A percentile compares a stretch with the other conserved stretches of the same genome.
Evolutionary conservation across 371 early-diverging fungal genomes (phyloP).

Genomic region (Choanephora cucurbitarum): DNA sequence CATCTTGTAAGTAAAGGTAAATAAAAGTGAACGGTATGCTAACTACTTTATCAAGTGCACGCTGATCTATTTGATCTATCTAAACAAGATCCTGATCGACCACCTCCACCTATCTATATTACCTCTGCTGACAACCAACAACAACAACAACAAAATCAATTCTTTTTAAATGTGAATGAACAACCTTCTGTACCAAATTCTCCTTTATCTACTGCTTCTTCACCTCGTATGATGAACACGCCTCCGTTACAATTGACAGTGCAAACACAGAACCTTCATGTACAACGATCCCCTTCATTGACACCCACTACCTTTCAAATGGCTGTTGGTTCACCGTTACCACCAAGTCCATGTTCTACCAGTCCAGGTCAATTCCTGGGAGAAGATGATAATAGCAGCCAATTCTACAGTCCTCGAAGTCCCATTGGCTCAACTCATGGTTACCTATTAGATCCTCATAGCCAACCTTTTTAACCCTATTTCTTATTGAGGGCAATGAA

Average conservation of each 20-base stretch:
- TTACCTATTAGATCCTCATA: conserved; percentile 9
- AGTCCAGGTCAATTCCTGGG: conserved; percentile 11
- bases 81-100: conserved; percentile 34
- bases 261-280: conserved; percentile 24
- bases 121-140: conserved; percentile 30
- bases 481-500: too few relatives aligned
- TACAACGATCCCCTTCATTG: conserved; percentile 18
- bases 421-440: conserved; percentile 12
- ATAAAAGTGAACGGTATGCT: too few relatives aligned
- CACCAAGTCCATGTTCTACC: conserved; percentile 30
- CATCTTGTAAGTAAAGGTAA: conserved; percentile 33
- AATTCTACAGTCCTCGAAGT: conserved; percentile 23
- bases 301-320: conserved; percentile 16
- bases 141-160: conserved; percentile 14
- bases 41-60: background rate
- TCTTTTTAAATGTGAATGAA: conserved; percentile 17
- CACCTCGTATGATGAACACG: conserved; percentile 7
- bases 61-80: background rate
- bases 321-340: conserved; percentile 26
- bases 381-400: conserved; percentile 14
- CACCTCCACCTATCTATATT: conserved; percentile 42
- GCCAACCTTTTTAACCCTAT: conserved; percentile 3
- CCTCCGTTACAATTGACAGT: conserved; percentile 18
- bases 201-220: conserved; percentile 10
- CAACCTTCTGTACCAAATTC: conserved; percentile 8